phyloP scores from a whole-genome alignment of 371 early-diverging fungal genomes.

The Pancytospora epiphaga region DNA sequence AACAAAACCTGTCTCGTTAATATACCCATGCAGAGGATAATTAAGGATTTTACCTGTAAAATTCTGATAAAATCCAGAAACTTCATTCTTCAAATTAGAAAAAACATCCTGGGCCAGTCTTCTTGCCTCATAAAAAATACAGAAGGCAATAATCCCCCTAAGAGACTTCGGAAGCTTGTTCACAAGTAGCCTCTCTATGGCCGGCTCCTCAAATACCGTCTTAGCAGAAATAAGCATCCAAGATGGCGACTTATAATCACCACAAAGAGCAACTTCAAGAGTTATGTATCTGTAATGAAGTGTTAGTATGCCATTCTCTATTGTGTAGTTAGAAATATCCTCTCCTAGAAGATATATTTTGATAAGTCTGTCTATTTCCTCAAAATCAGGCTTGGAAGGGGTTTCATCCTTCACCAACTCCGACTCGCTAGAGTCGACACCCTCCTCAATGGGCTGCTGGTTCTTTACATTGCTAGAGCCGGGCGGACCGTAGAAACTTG shows the following conservation, averaged over 20 bases:
- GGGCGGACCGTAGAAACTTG: too few species aligned
- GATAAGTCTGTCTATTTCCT: slow-evolving; percentile 20
- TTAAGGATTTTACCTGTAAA: neutral
- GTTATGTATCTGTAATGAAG: slow-evolving; percentile 13
- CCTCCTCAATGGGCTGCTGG: slow-evolving; percentile 1
- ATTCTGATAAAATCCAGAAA: slow-evolving; percentile 13
- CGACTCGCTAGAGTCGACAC: too few species aligned
- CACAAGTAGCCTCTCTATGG: neutral
- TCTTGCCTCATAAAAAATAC: slow-evolving; percentile 14
- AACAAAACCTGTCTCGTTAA: neutral
- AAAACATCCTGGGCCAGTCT: neutral
- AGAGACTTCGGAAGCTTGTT: neutral
- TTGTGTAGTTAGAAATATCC: slow-evolving; percentile 13
- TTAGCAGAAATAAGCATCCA: slow-evolving; percentile 33
- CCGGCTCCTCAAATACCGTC: neutral
- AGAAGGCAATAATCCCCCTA: slow-evolving; percentile 1
- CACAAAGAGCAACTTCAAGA: slow-evolving; percentile 36
- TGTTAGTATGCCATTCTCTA: slow-evolving; percentile 27
- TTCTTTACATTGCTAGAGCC: neutral
- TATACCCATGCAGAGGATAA: neutral
- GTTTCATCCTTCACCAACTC: too few species aligned
- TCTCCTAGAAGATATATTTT: slow-evolving; percentile 41
- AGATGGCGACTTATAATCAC: slow-evolving; percentile 21
- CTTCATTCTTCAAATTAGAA: neutral
- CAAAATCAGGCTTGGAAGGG: too few species aligned